Base-by-base conservation (phyloP, 257 asterid species). In the Solanum pinnatisectum region DNA sequence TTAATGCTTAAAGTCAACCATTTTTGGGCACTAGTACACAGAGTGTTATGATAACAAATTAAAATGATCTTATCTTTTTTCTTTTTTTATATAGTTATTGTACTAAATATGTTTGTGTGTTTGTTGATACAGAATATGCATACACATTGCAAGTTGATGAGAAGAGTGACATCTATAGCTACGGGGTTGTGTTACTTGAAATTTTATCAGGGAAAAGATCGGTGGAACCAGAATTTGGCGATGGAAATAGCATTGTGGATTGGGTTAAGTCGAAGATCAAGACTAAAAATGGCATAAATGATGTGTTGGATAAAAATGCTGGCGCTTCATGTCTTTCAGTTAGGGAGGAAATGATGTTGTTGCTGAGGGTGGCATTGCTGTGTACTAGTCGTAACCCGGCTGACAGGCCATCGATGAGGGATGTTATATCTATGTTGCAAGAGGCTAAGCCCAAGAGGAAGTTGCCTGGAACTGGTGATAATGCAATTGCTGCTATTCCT, bases 91-190 rank as follows among this genome's bases (percentile, higher is more conserved):
- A 1, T 77, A 23, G 8, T 33, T 73, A 27, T 49, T 73, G 22
- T 52, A 79, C 5, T 81, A 46, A 46, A 16, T 59, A 46, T 52
- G n/a, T 52, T 40, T 39, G 44, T 39, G 12, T n/a, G 23, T 40
- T 65, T 60, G 20, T 36, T 56, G 32, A 36, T 89, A 82, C 93
- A 97, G 99, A 97, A 85, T 97, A 97, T 85, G 99, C 98, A 1
- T 96, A 96, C 91, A 95, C 99, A 0, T 89, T 96, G 52, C 99
- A 96, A 89, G 99, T 97, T 1, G 99, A 97, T 12, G 99, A 95
- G 92, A 97, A 96, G 93, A 97, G 99, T 84, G 99, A 97, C 18
- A 96, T 97, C 13, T 97, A 97, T 89, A 97, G 99, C 88, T 97
- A 91, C 3, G 99, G 99, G 1, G 99, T 97, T 13, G 95, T 97